These are phyloP conservation scores for Quercus tomentella DNA, from an alignment of 331 rosid species.

Conservation along the genomic window DNA sequence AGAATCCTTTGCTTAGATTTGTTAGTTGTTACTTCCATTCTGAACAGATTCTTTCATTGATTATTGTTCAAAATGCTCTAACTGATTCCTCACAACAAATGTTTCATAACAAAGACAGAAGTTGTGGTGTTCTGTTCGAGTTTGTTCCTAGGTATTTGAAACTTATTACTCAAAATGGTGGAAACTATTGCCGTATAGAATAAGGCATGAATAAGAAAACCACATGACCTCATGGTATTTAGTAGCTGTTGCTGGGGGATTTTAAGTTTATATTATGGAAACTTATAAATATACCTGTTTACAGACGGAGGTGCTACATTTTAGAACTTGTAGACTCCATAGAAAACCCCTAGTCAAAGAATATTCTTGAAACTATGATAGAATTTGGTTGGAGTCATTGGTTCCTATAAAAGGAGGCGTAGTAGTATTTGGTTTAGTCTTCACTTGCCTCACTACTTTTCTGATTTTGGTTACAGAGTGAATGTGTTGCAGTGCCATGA, in stretches of 20 bases:
- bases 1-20: constrained; percentile 25
- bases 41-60: background rate
- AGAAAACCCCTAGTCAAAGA: background rate
- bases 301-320: background rate
- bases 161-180: background rate
- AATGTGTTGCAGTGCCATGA: background rate
- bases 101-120: background rate
- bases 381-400: background rate
- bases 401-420: background rate
- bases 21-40: background rate
- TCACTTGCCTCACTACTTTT: background rate
- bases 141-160: background rate
- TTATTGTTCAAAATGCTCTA: background rate
- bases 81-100: background rate
- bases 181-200: background rate
- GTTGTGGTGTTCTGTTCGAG: background rate
- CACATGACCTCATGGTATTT: background rate
- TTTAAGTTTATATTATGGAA: background rate
- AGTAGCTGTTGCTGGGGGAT: background rate
- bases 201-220: background rate
- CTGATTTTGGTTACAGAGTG: background rate
- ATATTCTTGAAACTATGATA: background rate
- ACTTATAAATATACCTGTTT: background rate
- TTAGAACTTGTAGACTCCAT: background rate
- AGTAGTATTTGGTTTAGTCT: background rate